Base-by-base conservation (phyloP, 768 basidiomycete species). In the Boletellus ananas region DNA sequence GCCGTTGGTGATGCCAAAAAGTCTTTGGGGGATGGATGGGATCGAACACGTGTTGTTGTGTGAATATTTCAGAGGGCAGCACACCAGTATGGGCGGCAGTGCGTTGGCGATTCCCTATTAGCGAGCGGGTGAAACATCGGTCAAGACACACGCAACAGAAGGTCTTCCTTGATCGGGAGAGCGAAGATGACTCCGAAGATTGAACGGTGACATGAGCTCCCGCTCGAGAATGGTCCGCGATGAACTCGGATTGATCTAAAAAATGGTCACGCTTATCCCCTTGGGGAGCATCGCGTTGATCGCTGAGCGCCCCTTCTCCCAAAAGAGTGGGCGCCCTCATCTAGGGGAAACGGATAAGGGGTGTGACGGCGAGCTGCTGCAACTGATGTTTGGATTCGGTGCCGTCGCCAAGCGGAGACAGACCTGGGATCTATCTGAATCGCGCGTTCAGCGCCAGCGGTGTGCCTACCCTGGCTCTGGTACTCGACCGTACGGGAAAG, bases 231-330 rank as follows among this genome's bases (percentile, higher is more conserved):
- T 33, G 21, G 49, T 27, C 45, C 47, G 45, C 63, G 62, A 53
- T 48, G 43, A 47, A 4, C 52, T 57, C 62, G 63, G 62, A 65
- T 56, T 47, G 50, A 58, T 62, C 36, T 48, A 31, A 23, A 14
- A 36, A 36, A 27, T n/a, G 34, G 56, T 36, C 23, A 47, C 48
- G 43, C 43, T 20, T 45, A 54, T 44, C 60, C 43, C 51, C 49
- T n/a, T 52, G 37, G 5, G 49, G 52, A 36, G 36, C 43, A 13
- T 10, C 40, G 43, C 37, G 36, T 16, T 55, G 58, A 58, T 56
- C 54, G 34, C 37, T 37, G 18, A 10, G 27, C n/a, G 17, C 3
- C 6, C 41, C 49, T 46, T 43, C 45, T 38, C 49, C 9, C 37
- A 47, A 34, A 41, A 34, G 47, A 34, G 35, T 13, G 48, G 45